Conservation (phyloP, 345 rosid species). For the Pelargonium nanum region DNA sequence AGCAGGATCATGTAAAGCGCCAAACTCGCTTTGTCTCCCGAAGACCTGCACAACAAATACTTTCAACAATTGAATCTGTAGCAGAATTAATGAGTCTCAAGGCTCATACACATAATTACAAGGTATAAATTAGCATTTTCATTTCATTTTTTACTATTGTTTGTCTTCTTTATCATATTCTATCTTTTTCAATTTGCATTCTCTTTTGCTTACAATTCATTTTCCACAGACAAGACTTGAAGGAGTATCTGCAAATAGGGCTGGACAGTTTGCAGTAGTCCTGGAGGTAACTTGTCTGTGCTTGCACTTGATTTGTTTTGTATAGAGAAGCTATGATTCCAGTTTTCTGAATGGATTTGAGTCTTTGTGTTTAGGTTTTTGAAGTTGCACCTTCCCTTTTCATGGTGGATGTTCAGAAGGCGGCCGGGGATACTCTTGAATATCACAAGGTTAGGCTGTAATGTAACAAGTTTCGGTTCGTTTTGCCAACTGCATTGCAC, state of each 20-base stretch:
- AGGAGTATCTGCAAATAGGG: conserved; percentile 41
- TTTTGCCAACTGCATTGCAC: too few relatives aligned
- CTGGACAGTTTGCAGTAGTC: conserved; percentile 61
- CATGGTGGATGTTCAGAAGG: conserved; percentile 88
- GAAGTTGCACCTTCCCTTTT: conserved; percentile 90
- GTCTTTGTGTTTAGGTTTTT: conserved; percentile 33
- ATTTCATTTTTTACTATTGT: not conserved
- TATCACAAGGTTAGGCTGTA: conserved; percentile 63
- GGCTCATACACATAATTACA: conserved; percentile 64
- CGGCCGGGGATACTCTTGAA: conserved; percentile 82
- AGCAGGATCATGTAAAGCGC: conserved; percentile 60
- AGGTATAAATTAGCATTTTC: conserved; percentile 40
- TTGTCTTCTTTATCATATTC: not conserved
- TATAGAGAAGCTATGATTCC: conserved; percentile 2
- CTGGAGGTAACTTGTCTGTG: conserved; percentile 41
- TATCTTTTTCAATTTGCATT: not conserved
- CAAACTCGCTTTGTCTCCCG: conserved; percentile 82
- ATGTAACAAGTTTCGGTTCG: not conserved
- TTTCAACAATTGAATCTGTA: conserved; percentile 57
- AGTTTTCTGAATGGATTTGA: not conserved
- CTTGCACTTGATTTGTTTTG: conserved; percentile 6
- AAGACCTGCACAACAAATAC: conserved; percentile 47
- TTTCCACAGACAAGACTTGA: conserved; percentile 61
- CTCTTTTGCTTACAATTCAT: not conserved
- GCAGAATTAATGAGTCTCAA: conserved; percentile 52